phyloP scores from a whole-genome alignment of 2,329 filamentous ascomycete genomes.

The Acrodontium crateriforme region DNA sequence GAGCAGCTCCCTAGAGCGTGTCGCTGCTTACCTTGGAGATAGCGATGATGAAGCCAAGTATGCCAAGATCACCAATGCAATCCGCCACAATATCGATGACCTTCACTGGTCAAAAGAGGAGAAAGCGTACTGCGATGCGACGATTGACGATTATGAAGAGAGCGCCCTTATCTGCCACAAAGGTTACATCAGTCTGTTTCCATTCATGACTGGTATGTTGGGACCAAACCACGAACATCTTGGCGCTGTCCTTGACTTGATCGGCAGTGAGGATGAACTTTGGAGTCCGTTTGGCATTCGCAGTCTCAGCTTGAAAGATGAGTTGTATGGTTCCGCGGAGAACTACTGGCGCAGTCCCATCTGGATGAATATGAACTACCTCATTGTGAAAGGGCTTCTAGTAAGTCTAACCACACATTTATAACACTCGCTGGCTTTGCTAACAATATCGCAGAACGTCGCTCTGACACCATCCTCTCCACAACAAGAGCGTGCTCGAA shows the following conservation, averaged over 20 bases:
- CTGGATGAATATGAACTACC: constrained; percentile 94
- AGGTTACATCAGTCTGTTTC: constrained; percentile 87
- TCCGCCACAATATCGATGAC: constrained; percentile 75
- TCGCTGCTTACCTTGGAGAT: constrained; percentile 62
- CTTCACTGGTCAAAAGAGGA: constrained; percentile 79
- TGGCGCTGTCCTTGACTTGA: constrained; percentile 59
- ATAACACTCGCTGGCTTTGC: constrained; percentile 2
- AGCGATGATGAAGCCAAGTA: constrained; percentile 64
- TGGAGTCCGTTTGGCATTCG: constrained; percentile 83
- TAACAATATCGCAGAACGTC: constrained; percentile 37
- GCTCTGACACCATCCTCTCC: constrained; percentile 52
- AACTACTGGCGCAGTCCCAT: constrained; percentile 95
- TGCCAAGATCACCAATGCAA: constrained; percentile 56
- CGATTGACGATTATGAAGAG: constrained; percentile 91
- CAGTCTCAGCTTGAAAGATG: constrained; percentile 71
- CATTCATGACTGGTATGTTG: constrained; percentile 74
- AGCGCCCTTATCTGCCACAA: constrained; percentile 84
- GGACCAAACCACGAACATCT: constrained; percentile 60
- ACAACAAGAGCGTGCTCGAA: constrained; percentile 51
- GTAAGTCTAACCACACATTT: constrained; percentile 37
- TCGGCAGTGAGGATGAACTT: constrained; percentile 70
- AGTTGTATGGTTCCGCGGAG: constrained; percentile 77
- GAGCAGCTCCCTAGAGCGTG: constrained; percentile 69
- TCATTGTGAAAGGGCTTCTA: constrained; percentile 63
- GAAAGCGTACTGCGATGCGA: constrained; percentile 84